Evolutionary conservation across 805 yeast species (phyloP).

Genomic region (Yamadazyma endophytica): DNA sequence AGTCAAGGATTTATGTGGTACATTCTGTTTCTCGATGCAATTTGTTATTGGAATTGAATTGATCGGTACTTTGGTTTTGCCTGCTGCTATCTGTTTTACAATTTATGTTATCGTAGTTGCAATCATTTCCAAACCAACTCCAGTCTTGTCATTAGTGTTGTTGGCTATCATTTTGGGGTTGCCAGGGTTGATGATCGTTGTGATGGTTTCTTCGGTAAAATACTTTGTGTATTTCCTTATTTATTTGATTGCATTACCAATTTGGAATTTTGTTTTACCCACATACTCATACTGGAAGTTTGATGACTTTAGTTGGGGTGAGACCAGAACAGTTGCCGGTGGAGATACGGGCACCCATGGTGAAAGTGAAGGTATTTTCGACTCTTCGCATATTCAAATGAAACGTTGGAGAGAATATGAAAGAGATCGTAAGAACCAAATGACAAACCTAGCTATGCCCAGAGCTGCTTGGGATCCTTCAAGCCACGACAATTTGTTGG

Average conservation of each 20-base stretch:
- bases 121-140: conserved; percentile 69
- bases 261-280: conserved; percentile 90
- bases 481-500: conserved; percentile 20
- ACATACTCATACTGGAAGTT: conserved; percentile 89
- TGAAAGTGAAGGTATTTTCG: conserved; percentile 76
- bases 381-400: conserved; percentile 85
- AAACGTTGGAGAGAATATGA: conserved; percentile 95
- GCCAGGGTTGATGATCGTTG: conserved; percentile 76
- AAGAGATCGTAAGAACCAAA: conserved; percentile 49
- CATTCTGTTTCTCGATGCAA: conserved; percentile 93
- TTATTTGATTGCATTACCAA: conserved; percentile 78
- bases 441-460: conserved; percentile 20
- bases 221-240: conserved; percentile 77
- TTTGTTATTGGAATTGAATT: conserved; percentile 81
- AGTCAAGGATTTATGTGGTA: conserved; percentile 87
- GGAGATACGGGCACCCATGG: conserved; percentile 66
- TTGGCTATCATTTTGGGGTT: conserved; percentile 78
- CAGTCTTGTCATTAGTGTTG: conserved; percentile 68
- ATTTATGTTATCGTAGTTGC: conserved; percentile 72
- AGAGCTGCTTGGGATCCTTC: conserved; percentile 46
- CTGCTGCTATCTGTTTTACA: conserved; percentile 83
- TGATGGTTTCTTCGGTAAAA: conserved; percentile 71
- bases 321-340: conserved; percentile 75
- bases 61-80: conserved; percentile 82
- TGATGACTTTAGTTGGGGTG: conserved; percentile 97